Evolutionary conservation across 768 basidiomycete species (phyloP), one percentile per base, ranked within the genome.

Genomic region (Rhodotorula kratochvilovae): DNA sequence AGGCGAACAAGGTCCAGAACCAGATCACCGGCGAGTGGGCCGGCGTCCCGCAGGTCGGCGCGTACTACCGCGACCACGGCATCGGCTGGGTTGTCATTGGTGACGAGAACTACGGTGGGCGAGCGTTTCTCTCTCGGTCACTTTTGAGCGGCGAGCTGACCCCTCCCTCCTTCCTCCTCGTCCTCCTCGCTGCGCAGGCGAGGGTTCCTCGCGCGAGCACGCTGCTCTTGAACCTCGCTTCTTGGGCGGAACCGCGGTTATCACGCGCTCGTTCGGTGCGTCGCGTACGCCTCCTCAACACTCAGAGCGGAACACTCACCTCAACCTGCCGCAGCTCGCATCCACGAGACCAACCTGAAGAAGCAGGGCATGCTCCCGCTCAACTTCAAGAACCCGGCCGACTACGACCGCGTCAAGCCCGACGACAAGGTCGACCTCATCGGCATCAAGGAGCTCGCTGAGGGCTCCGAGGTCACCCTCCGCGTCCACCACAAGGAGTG

Each of bases 181-280:
- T 16, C 45, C 21, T 53, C n/a, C n/a, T n/a, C n/a, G n/a, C n/a
- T n/a, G 39, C 25, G 48, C 48, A 50, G 96, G 96, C 2, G 96
- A 99, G 81, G 96, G 96, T 39, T 94, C 91, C 76, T 96, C 96
- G 19, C 87, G 96, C 65, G 96, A 99, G 81, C 96, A 99, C 80
- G 96, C 96, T 50, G 94, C 96, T n/a, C 84, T 99, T 46, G 95
- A 98, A 79, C 96, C 96, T 39, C 86, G 96, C 29, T 96, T 72
- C 64, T 63, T 79, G 23, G 66, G 61, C 35, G 70, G 66, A 33
- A 64, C 59, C 16, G 67, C 58, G 13, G 42, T 57, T 25, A 39
- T 99, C 81, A 90, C 89, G 80, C 87, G 92, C 80, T 93, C 91
- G 48, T 99, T 78, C 56, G 77, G 27, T 53, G 10, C 25, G 46